These are phyloP conservation scores for Hyaloscypha variabilis DNA, from an alignment of 495 filamentous ascomycete species.

Conservation along the genomic window DNA sequence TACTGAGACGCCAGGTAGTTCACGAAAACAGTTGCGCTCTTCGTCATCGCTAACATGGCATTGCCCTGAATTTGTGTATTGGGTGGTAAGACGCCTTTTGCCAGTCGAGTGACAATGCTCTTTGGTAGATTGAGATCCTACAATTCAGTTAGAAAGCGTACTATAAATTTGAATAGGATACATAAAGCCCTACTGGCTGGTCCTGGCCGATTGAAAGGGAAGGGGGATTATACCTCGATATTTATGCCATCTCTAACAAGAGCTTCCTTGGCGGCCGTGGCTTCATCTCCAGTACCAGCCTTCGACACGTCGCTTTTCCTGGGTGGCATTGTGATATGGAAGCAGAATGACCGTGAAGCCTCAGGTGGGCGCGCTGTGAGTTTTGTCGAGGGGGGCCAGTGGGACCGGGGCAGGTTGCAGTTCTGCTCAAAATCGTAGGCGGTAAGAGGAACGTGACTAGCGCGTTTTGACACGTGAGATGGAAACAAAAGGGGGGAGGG, in stretches of 20 bases:
- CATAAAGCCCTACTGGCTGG: background rate
- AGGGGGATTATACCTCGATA: constrained; percentile 28
- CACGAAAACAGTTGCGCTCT: constrained; percentile 93
- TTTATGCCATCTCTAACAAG: constrained; percentile 26
- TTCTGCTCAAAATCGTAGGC: background rate
- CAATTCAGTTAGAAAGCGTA: too few relatives aligned
- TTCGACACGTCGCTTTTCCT: constrained; percentile 39
- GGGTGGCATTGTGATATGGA: constrained; percentile 28
- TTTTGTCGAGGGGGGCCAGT: background rate
- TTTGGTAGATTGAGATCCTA: constrained; percentile 94
- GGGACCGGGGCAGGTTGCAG: constrained; percentile 3
- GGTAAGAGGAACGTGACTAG: constrained; percentile 6
- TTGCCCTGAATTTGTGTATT: constrained; percentile 96
- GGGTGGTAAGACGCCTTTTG: constrained; percentile 94
- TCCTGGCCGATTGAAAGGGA: too few relatives aligned
- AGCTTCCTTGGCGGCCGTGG: constrained; percentile 45
- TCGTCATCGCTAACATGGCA: constrained; percentile 86
- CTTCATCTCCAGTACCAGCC: constrained; percentile 24
- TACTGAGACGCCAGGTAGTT: constrained; percentile 87
- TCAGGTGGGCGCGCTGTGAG: background rate
- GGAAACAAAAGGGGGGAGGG: background rate
- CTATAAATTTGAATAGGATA: constrained; percentile 16
- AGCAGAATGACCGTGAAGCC: background rate
- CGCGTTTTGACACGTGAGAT: background rate
- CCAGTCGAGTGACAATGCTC: constrained; percentile 89